Percentiles rank a stretch among this genome's conserved stretches.
Evolutionary conservation across 2,329 filamentous ascomycete species (phyloP).

Genomic region (Colletotrichum spinosum): DNA sequence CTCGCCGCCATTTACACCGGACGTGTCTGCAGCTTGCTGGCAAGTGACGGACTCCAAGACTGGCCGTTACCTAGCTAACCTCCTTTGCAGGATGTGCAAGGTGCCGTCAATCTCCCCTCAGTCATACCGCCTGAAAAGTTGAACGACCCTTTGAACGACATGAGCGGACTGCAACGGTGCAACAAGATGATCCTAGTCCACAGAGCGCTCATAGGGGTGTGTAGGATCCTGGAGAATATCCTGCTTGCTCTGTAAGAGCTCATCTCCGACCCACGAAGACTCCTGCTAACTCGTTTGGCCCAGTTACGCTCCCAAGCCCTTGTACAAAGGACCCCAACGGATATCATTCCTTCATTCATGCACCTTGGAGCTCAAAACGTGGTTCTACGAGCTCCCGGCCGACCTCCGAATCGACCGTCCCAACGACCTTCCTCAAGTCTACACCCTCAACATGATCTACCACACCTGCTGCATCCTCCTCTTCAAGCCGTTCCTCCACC

Average conservation of each 20-base stretch:
- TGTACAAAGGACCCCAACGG: slow-evolving; percentile 38
- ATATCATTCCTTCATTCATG: slow-evolving; percentile 45
- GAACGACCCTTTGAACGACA: neutral
- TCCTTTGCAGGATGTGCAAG: slow-evolving; percentile 43
- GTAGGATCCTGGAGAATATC: slow-evolving; percentile 47
- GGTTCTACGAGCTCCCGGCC: slow-evolving; percentile 48
- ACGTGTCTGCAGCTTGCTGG: slow-evolving; percentile 49
- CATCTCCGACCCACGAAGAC: neutral
- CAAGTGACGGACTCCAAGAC: slow-evolving; percentile 33
- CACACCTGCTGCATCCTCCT: slow-evolving; percentile 48
- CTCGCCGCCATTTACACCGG: slow-evolving; percentile 49
- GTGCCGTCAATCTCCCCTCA: slow-evolving; percentile 44
- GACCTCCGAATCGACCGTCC: slow-evolving; percentile 44
- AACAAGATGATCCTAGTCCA: slow-evolving; percentile 38
- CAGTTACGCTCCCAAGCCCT: slow-evolving; percentile 47
- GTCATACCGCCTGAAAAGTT: slow-evolving; percentile 16
- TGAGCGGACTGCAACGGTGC: slow-evolving; percentile 6
- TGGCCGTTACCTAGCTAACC: neutral
- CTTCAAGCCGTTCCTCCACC: slow-evolving; percentile 43
- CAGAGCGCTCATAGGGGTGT: slow-evolving; percentile 42
- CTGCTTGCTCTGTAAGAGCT: slow-evolving; percentile 44
- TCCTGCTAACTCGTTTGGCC: neutral
- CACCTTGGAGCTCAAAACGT: slow-evolving; percentile 47
- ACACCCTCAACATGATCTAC: slow-evolving; percentile 49
- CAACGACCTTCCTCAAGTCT: slow-evolving; percentile 43